These are phyloP conservation scores for Didymella lethalis DNA, from an alignment of 2,329 filamentous ascomycete species.

Conservation along the genomic window DNA sequence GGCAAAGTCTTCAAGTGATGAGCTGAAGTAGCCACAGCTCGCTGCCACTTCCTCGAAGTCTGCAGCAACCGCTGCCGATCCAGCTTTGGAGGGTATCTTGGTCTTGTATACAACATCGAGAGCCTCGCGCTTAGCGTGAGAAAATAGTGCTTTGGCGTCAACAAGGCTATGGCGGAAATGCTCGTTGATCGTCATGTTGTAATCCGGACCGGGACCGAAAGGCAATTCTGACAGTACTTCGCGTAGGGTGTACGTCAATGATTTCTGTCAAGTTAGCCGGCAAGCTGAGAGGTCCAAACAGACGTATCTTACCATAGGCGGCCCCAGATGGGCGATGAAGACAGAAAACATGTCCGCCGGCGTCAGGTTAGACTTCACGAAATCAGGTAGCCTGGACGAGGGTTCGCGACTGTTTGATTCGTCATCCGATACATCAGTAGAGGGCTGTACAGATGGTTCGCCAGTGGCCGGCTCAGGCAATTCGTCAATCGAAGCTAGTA, in stretches of 20 bases:
- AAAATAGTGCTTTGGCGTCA: conserved; percentile 82
- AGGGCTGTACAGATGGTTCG: conserved; percentile 36
- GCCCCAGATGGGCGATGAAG: conserved; percentile 87
- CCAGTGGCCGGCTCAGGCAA: conserved; percentile 46
- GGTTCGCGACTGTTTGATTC: conserved; percentile 29
- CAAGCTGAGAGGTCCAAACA: conserved; percentile 2
- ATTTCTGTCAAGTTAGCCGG: conserved; percentile 65
- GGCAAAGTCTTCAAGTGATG: conserved; percentile 87
- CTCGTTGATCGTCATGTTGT: conserved; percentile 76
- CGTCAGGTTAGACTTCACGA: conserved; percentile 51
- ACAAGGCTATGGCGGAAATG: conserved; percentile 81
- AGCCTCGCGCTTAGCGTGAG: conserved; percentile 75
- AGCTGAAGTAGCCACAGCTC: conserved; percentile 97
- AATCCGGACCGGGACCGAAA: conserved; percentile 73
- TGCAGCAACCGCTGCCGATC: conserved; percentile 79
- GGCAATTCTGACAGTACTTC: conserved; percentile 88
- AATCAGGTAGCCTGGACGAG: conserved; percentile 34
- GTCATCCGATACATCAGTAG: conserved; percentile 43
- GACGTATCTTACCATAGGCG: conserved; percentile 71
- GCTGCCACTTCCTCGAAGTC: conserved; percentile 97
- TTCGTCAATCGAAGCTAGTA: conserved; percentile 55
- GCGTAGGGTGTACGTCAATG: conserved; percentile 87
- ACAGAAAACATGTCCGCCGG: conserved; percentile 88
- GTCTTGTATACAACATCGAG: conserved; percentile 81
- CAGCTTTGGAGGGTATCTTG: conserved; percentile 73